Evolutionary conservation across 179 eudicot species (phyloP).

Genomic region (Vitellaria paradoxa): DNA sequence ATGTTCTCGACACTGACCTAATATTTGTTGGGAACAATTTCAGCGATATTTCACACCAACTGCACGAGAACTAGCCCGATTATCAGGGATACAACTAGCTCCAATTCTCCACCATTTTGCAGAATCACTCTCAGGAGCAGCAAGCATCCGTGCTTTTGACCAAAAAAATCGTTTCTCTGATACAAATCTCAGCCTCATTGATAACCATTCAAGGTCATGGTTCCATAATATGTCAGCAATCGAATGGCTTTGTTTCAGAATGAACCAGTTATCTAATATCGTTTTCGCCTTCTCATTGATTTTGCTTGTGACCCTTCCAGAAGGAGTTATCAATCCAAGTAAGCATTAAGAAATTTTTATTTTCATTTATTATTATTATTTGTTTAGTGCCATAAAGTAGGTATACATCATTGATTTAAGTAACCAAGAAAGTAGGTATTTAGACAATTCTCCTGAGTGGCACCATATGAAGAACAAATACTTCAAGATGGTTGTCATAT

Average conservation of each 20-base stretch:
- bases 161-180: constrained; percentile 63
- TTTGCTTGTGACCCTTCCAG: constrained; percentile 86
- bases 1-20: not conserved
- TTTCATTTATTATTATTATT: too few relatives aligned
- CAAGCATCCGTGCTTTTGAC: constrained; percentile 88
- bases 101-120: constrained; percentile 96
- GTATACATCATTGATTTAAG: not conserved
- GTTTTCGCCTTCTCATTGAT: constrained; percentile 87
- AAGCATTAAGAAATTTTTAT: constrained; percentile 18
- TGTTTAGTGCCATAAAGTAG: not conserved
- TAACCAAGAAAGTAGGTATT: not conserved
- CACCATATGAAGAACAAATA: not conserved
- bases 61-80: constrained; percentile 87
- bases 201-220: constrained; percentile 82
- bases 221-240: constrained; percentile 89
- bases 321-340: constrained; percentile 92
- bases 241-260: constrained; percentile 96
- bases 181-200: constrained; percentile 67
- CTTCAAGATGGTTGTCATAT: not conserved
- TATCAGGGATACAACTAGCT: constrained; percentile 79
- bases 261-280: constrained; percentile 85
- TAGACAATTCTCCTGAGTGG: not conserved
- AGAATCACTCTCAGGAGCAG: constrained; percentile 92
- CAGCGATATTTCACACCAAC: constrained; percentile 93
- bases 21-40: constrained; percentile 9